Evolutionary conservation across 2,329 filamentous ascomycete species (phyloP), one percentile per base, ranked within the genome.

Genomic region (Ceratocystiopsis brevicomis): DNA sequence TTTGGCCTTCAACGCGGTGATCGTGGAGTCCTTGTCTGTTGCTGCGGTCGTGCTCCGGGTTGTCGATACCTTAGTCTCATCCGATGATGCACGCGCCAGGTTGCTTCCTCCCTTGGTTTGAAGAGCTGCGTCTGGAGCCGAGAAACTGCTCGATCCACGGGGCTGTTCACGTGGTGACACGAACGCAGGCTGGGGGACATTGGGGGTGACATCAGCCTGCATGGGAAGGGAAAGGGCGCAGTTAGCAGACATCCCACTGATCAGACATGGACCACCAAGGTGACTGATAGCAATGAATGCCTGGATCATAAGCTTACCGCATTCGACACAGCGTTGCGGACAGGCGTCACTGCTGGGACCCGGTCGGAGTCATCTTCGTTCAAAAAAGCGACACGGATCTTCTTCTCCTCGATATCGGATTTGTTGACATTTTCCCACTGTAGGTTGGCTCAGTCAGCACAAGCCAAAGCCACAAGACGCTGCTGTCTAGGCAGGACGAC

Each of bases 361-460:
- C 53, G 49, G 9, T 49, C 50, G 10, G 50, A 40, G 18, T 49
- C 70, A 41, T 75, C 71, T 11, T 79, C 68, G 40, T 81, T 62
- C 37, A 95, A 68, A 69, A 88, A 98, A 52, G 71, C 71, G 50
- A 98, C 90, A 39, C 88, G 78, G 53, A 98, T 98, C 70, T 96
- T 98, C 67, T 80, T 84, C 68, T 98, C 90, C 55, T 86, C 76
- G 47, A 98, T 79, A 18, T 73, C 68, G 14, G 71, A 68, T 64
- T 92, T 96, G 45, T 82, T 71, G 11, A 67, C 90, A 66, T 57
- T 81, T 67, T 73, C 75, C 76, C 87, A 93, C 81, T 90, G 53
- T 47, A 25, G 37, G 42, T 39, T 15, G 17, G 19, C 44, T 41
- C 25, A 11, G 41, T 48, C 36, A 50, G 44, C 19, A 36, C 38